Base-by-base conservation (phyloP, 2,329 filamentous ascomycete genomes). In the Fusarium aywerte region DNA sequence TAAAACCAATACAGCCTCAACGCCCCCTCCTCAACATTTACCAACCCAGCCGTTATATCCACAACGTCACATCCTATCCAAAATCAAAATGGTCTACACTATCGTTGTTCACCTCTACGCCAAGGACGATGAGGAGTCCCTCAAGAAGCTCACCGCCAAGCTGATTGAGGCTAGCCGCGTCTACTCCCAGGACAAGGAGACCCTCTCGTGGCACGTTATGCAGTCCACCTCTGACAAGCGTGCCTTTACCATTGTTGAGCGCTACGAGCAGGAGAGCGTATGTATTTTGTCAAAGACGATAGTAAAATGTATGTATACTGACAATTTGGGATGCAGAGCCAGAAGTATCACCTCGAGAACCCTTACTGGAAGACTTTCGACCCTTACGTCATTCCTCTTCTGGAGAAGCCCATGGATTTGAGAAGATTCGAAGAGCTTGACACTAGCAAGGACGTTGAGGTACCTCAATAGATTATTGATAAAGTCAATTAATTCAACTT, bases 321-420 rank as follows among this genome's bases (percentile, higher is more conserved):
- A 68, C 38, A 33, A 32, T 13, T 5, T 52, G 7, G 7, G 4
- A 11, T 50, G 3, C 23, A 84, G 79, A 84, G 81, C 73, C 87
- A 89, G 75, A 84, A 87, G 67, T 89, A 89, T 72, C 87, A 89
- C 74, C 81, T 89, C 18, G 84, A 85, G 73, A 91, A 91, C 77
- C 89, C 89, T 0, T 91, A 91, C 82, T 91, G 89, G 89, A 85
- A 91, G 81, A 91, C 90, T 1, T 92, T 92, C 71, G 90, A 92
- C 75, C 88, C 89, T 7, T 92, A 92, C 71, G 90, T 92, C 29
- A 81, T 87, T 45, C 90, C 90, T 4, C 75, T 92, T 58, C 78
- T 93, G 49, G 89, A 88, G 69, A 84, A 83, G 75, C 83, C 85
- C 10, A 92, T 92, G 89, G 90, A 92, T 75, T 76, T 92, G 63